Percentiles rank a stretch among this genome's conserved stretches.
phyloP scores from a whole-genome alignment of 164 flowering plant species.

The Warburgia ugandensis region DNA sequence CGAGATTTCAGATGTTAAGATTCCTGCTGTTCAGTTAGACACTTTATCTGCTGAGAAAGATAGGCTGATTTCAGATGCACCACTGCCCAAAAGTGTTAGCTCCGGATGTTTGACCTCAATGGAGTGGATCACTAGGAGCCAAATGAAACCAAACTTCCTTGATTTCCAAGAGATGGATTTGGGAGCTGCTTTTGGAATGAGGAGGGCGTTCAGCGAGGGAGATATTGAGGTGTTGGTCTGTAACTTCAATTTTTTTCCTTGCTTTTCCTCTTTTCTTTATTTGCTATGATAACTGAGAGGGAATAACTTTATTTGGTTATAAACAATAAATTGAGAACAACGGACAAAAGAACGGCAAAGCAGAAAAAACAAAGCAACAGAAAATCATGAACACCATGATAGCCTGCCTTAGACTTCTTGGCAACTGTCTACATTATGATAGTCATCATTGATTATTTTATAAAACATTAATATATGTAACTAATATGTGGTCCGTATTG shows the following conservation, averaged over 20 bases:
- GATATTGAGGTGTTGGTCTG: slow-evolving; percentile 73
- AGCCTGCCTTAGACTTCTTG: no score
- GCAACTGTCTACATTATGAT: no score
- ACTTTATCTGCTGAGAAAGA: slow-evolving; percentile 48
- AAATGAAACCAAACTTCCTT: slow-evolving; percentile 46
- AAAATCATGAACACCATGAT: no score
- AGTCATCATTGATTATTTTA: no score
- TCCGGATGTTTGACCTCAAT: slow-evolving; percentile 59
- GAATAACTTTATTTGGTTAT: no score
- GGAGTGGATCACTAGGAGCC: slow-evolving; percentile 46
- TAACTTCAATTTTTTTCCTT: neutral
- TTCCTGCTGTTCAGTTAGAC: slow-evolving; percentile 39
- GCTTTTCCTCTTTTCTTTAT: neutral
- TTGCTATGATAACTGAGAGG: no score
- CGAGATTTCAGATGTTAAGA: slow-evolving; percentile 39
- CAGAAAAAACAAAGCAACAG: no score
- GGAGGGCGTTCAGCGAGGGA: slow-evolving; percentile 95
- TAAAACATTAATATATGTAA: no score
- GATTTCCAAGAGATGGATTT: slow-evolving; percentile 61
- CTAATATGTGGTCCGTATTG: no score
- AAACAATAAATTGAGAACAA: no score
- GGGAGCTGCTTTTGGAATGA: slow-evolving; percentile 65
- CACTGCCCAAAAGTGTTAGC: slow-evolving; percentile 65
- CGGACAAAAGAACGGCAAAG: no score
- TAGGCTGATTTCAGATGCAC: slow-evolving; percentile 14